Percentiles rank a stretch among this genome's conserved stretches.
Conservation (phyloP, 1,284 basidiomycete genomes). For the Filobasidium uniguttulatum region DNA sequence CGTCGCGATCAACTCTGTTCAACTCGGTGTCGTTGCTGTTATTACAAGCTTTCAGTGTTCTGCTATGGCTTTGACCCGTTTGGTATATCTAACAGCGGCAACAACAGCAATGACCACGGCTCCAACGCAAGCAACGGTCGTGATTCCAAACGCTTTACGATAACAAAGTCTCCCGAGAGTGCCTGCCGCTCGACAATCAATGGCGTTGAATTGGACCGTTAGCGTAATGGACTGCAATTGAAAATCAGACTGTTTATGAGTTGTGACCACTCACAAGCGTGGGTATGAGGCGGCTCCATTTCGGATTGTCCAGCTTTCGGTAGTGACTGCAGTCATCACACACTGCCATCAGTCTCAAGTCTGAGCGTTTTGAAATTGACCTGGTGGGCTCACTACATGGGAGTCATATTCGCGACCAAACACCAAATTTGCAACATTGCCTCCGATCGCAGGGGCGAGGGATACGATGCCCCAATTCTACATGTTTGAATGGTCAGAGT, state of each 20-base stretch:
- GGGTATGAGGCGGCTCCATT: not conserved
- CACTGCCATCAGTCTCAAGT: not conserved
- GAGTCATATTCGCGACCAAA: slow-evolving; percentile 69
- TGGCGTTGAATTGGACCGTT: not conserved
- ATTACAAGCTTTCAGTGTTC: no score
- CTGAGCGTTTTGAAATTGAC: not conserved
- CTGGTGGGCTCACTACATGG: slow-evolving; percentile 43
- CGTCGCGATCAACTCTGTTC: no score
- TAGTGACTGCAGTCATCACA: not conserved
- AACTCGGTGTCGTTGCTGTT: no score
- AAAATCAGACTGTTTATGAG: not conserved
- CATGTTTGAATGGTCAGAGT: slow-evolving; percentile 41
- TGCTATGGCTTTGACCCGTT: no score
- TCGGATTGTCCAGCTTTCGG: not conserved
- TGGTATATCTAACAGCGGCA: no score
- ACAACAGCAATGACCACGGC: no score
- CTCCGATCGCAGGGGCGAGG: slow-evolving; percentile 61
- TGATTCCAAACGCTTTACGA: not conserved
- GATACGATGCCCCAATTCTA: slow-evolving; percentile 77
- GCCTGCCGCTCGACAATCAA: not conserved
- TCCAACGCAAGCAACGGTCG: not conserved
- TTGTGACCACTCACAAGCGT: not conserved
- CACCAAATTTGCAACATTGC: slow-evolving; percentile 68
- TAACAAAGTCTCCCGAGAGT: not conserved
- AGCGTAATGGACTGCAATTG: not conserved